Evolutionary conservation across 176 grass and related monocot genomes (phyloP).

Genomic region (Poa pratensis): DNA sequence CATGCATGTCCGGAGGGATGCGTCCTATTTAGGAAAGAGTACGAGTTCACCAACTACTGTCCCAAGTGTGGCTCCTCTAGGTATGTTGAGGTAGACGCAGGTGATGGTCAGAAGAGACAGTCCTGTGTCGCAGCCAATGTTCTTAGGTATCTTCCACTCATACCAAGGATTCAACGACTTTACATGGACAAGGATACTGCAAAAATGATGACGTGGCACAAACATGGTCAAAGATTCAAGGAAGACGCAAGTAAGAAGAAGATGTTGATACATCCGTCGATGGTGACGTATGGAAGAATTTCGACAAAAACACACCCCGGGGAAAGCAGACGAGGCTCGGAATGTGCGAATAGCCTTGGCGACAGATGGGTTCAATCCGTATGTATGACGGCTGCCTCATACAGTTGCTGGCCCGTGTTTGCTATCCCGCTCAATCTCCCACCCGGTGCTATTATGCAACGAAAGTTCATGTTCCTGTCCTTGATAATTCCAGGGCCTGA

Average conservation of each 20-base stretch:
- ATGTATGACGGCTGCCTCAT: not conserved
- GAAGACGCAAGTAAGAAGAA: not conserved
- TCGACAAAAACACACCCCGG: not conserved
- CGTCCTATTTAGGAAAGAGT: no score
- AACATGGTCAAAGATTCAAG: not conserved
- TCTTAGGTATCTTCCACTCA: not conserved
- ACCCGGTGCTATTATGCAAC: no score
- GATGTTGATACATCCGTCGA: not conserved
- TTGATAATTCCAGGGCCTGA: no score
- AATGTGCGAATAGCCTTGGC: not conserved
- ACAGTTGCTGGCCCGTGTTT: no score
- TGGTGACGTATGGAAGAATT: not conserved
- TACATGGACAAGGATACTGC: not conserved
- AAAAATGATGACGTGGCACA: not conserved
- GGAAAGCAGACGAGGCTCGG: not conserved
- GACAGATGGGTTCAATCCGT: not conserved
- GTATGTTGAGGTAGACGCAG: no score
- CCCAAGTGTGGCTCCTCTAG: no score
- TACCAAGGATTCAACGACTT: not conserved
- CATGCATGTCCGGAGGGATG: no score
- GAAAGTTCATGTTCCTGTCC: no score
- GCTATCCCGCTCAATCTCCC: no score
- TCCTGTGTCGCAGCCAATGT: not conserved
- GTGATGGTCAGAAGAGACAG: not conserved
- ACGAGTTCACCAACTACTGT: no score